Conservation (phyloP, 345 rosid species). For the Conringia planisiliqua region DNA sequence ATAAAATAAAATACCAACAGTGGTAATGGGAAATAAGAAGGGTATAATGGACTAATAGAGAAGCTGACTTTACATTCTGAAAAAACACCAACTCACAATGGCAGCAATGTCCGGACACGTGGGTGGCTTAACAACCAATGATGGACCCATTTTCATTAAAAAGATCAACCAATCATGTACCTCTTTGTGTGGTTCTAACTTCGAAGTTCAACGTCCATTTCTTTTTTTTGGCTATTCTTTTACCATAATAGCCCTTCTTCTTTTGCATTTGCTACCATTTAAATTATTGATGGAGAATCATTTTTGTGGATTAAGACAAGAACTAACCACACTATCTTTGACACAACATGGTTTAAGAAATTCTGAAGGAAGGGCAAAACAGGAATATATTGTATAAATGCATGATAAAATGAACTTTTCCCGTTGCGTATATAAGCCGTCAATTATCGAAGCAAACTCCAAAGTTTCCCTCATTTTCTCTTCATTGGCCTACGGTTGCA, state of each 20-base stretch:
- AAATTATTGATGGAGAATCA: background rate
- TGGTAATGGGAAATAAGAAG: background rate
- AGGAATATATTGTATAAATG: background rate
- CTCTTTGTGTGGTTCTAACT: slow-evolving; percentile 31
- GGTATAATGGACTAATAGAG: background rate
- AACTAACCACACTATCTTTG: background rate
- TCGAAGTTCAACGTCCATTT: background rate
- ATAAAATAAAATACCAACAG: background rate
- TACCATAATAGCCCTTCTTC: slow-evolving; percentile 4
- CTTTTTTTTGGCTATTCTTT: background rate
- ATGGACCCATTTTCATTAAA: slow-evolving; percentile 19
- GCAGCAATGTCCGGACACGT: slow-evolving; percentile 30
- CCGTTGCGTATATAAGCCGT: slow-evolving; percentile 31
- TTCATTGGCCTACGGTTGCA: slow-evolving; percentile 23
- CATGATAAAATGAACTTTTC: background rate
- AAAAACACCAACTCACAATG: slow-evolving; percentile 18
- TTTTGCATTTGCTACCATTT: background rate
- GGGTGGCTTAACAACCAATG: slow-evolving; percentile 21
- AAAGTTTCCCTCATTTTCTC: slow-evolving; percentile 9
- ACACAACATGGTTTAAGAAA: background rate
- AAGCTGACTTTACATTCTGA: slow-evolving; percentile 9
- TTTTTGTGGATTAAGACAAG: too few species aligned
- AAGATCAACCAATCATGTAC: slow-evolving; percentile 23
- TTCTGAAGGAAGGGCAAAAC: slow-evolving; percentile 4
- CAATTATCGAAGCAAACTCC: background rate